Conservation (phyloP, 805 yeast species). For the Ogataea methylovora region DNA sequence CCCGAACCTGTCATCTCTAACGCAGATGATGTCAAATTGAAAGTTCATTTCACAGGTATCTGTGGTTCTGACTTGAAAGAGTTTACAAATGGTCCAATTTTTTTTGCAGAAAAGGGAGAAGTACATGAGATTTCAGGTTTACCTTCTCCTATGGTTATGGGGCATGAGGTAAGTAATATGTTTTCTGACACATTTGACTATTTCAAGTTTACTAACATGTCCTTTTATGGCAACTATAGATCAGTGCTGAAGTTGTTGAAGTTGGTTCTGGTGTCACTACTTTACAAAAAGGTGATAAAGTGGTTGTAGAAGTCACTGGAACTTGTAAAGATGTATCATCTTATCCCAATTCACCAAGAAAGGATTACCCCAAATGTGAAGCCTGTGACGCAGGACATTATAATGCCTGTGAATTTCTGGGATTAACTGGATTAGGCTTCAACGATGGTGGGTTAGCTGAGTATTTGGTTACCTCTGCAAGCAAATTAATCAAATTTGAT, state of each 20-base stretch:
- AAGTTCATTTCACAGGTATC: constrained; percentile 44
- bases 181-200: background rate
- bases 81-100: constrained; percentile 37
- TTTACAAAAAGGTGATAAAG: constrained; percentile 41
- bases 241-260: constrained; percentile 34
- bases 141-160: constrained; percentile 38
- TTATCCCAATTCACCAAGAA: constrained; percentile 10
- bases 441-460: constrained; percentile 44
- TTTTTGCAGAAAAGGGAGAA: constrained; percentile 35
- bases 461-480: constrained; percentile 30
- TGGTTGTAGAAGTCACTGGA: constrained; percentile 37
- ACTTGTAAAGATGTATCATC: constrained; percentile 37
- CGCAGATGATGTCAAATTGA: constrained; percentile 35
- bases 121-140: constrained; percentile 31
- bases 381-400: constrained; percentile 44
- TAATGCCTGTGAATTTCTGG: constrained; percentile 43
- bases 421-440: constrained; percentile 50
- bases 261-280: constrained; percentile 35
- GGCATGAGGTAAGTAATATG: constrained; percentile 38
- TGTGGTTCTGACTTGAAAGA: constrained; percentile 56
- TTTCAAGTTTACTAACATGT: constrained; percentile 4
- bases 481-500: constrained; percentile 32
- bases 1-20: constrained; percentile 29
- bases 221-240: constrained; percentile 4
- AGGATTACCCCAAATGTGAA: constrained; percentile 25